Evolutionary conservation across 2,329 filamentous ascomycete species (phyloP).

Genomic region (Scopulariopsis brevicaulis): DNA sequence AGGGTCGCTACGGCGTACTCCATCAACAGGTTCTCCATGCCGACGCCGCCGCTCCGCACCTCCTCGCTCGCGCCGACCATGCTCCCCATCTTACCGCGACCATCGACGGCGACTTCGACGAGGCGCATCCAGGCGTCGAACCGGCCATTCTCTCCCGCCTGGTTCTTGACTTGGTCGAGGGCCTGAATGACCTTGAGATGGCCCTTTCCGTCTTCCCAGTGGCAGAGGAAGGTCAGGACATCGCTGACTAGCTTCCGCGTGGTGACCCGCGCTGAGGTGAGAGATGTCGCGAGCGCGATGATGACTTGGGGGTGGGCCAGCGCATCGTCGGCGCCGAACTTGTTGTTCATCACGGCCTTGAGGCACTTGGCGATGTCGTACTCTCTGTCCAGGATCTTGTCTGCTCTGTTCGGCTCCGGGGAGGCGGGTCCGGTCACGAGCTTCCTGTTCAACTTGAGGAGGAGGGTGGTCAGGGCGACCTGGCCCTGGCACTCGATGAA

Average conservation of each 20-base stretch:
- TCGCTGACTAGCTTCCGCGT: slow-evolving; percentile 93
- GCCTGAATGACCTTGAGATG: slow-evolving; percentile 91
- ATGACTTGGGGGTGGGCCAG: slow-evolving; percentile 83
- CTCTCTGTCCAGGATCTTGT: slow-evolving; percentile 79
- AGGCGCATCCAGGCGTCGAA: slow-evolving; percentile 99
- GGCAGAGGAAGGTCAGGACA: slow-evolving; percentile 89
- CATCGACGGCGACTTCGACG: slow-evolving; percentile 93
- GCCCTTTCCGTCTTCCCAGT: slow-evolving; percentile 82
- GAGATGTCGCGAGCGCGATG: slow-evolving; percentile 72
- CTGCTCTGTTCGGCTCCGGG: slow-evolving; percentile 43
- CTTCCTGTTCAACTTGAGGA: slow-evolving; percentile 87
- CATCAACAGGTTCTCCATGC: slow-evolving; percentile 98
- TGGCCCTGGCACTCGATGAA: slow-evolving; percentile 98
- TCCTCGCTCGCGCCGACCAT: slow-evolving; percentile 94
- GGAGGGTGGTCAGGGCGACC: slow-evolving; percentile 85
- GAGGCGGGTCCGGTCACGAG: slow-evolving; percentile 62
- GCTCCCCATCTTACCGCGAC: slow-evolving; percentile 97
- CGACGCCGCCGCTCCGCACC: slow-evolving; percentile 87
- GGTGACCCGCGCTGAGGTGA: slow-evolving; percentile 80
- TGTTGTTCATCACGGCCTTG: slow-evolving; percentile 6
- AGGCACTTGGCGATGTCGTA: slow-evolving; percentile 93
- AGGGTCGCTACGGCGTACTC: slow-evolving; percentile 95
- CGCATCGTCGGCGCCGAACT: slow-evolving; percentile 76
- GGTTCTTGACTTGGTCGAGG: slow-evolving; percentile 79
- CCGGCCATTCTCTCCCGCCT: slow-evolving; percentile 83